Conservation (phyloP, 1,139 yeast species). For the Nakaseomyces glabratus region DNA sequence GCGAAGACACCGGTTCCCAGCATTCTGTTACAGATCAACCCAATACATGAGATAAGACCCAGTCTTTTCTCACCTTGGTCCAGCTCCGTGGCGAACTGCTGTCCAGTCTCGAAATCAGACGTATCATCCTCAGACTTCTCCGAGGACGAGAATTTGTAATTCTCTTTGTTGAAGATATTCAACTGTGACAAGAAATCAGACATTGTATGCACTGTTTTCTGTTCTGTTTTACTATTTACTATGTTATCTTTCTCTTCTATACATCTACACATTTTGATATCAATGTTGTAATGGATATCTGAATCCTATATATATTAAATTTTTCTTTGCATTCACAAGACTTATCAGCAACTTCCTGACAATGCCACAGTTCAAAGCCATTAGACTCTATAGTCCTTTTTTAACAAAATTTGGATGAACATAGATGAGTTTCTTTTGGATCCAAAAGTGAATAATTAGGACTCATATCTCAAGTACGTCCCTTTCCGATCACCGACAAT, state of each 20-base stretch:
- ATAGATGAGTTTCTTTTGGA: no score
- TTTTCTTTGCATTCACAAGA: no score
- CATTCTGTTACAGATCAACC: slow-evolving; percentile 67
- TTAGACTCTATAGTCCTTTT: no score
- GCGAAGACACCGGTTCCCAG: slow-evolving; percentile 86
- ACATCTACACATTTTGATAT: neutral
- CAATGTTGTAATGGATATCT: neutral
- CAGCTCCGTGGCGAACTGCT: slow-evolving; percentile 32
- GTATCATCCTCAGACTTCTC: slow-evolving; percentile 9
- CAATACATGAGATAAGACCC: slow-evolving; percentile 57
- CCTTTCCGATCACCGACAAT: no score
- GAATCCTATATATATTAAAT: no score
- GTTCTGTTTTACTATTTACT: neutral
- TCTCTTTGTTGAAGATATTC: slow-evolving; percentile 10
- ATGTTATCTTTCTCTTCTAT: neutral
- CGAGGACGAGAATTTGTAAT: slow-evolving; percentile 5
- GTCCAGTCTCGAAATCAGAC: slow-evolving; percentile 23
- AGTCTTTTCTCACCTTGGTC: slow-evolving; percentile 49
- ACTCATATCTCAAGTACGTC: no score
- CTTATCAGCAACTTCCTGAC: no score
- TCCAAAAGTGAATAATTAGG: no score
- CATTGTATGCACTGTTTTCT: neutral
- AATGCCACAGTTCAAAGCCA: no score
- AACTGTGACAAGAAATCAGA: slow-evolving; percentile 7
- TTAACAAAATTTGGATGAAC: no score